A percentile compares a stretch with the other conserved stretches of the same genome.
Evolutionary conservation across 2,329 filamentous ascomycete species (phyloP).

Genomic region (Parasarocladium wereldwijsianum): DNA sequence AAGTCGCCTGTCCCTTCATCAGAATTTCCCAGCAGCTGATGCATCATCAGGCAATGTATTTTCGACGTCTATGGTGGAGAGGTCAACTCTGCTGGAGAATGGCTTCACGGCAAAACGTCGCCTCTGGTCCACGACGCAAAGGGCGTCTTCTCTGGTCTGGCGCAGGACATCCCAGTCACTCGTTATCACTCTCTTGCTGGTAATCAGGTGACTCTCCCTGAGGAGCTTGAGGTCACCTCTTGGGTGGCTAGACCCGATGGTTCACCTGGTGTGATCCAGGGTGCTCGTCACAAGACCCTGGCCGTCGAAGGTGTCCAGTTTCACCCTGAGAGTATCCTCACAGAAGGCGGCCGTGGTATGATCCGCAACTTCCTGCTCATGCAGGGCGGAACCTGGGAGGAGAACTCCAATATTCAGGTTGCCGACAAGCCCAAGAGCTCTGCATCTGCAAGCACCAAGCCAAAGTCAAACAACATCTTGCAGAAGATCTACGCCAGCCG

Average conservation of each 20-base stretch:
- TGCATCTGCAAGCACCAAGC: conserved; percentile 12
- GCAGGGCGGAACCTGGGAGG: conserved; percentile 82
- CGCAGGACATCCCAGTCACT: conserved; percentile 73
- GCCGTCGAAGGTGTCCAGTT: conserved; percentile 95
- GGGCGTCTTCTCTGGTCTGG: conserved; percentile 76
- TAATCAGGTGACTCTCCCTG: conserved; percentile 73
- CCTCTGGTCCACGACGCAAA: conserved; percentile 76
- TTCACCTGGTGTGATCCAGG: conserved; percentile 83
- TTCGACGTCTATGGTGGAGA: conserved; percentile 85
- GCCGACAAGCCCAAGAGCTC: conserved; percentile 15
- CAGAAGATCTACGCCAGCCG: conserved; percentile 82
- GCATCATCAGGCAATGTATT: conserved; percentile 65
- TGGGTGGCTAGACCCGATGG: conserved; percentile 70
- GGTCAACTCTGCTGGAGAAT: conserved; percentile 87
- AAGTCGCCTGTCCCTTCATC: not conserved
- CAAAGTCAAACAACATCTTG: conserved; percentile 70
- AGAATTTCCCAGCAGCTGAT: no score
- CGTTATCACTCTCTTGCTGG: conserved; percentile 94
- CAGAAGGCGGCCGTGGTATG: conserved; percentile 76
- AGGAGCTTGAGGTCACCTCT: conserved; percentile 77
- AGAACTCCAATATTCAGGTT: conserved; percentile 48
- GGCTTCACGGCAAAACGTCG: conserved; percentile 94
- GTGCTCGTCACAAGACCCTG: conserved; percentile 82
- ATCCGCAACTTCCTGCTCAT: conserved; percentile 82
- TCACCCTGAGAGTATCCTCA: conserved; percentile 93